A percentile compares a stretch with the other conserved stretches of the same genome.
Evolutionary conservation across 768 basidiomycete genomes (phyloP).

Genomic region (Trametes cingulata): DNA sequence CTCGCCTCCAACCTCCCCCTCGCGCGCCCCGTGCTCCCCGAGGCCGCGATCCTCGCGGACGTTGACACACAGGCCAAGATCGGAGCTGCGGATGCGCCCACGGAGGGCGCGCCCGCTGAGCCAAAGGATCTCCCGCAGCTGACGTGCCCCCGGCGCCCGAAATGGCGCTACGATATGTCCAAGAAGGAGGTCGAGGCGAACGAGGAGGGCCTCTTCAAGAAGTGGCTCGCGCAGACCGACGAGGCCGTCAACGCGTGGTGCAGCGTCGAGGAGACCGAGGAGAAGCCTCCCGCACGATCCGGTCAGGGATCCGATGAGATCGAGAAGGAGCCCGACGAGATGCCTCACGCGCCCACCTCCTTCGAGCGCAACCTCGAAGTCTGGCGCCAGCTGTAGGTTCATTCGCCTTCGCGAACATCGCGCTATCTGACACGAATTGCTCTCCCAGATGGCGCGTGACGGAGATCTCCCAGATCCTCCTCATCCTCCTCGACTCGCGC

Average conservation of each 20-base stretch:
- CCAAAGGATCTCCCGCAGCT: constrained; percentile 21
- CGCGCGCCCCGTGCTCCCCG: constrained; percentile 53
- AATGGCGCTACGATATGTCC: constrained; percentile 83
- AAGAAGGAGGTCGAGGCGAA: constrained; percentile 90
- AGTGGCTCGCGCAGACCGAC: constrained; percentile 76
- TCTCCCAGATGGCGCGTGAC: constrained; percentile 82
- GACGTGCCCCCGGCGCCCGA: constrained; percentile 69
- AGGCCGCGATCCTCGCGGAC: constrained; percentile 40
- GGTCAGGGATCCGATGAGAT: constrained; percentile 7
- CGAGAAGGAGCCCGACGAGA: constrained; percentile 21
- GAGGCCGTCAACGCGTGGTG: constrained; percentile 52
- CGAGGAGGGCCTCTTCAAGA: constrained; percentile 80
- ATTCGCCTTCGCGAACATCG: constrained; percentile 11
- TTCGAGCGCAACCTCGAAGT: constrained; percentile 93
- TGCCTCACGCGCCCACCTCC: constrained; percentile 71
- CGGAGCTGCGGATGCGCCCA: neutral
- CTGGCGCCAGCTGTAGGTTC: constrained; percentile 84
- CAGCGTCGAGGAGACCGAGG: neutral
- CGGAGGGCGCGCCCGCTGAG: no score
- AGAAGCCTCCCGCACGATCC: neutral
- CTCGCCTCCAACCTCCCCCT: constrained; percentile 57
- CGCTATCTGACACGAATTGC: neutral
- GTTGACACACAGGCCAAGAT: neutral
- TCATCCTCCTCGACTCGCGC: constrained; percentile 86
- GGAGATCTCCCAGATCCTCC: constrained; percentile 86